A percentile compares a stretch with the other conserved stretches of the same genome.
Conservation (phyloP, 108 stramenopile species). For the Bacterosira constricta region DNA sequence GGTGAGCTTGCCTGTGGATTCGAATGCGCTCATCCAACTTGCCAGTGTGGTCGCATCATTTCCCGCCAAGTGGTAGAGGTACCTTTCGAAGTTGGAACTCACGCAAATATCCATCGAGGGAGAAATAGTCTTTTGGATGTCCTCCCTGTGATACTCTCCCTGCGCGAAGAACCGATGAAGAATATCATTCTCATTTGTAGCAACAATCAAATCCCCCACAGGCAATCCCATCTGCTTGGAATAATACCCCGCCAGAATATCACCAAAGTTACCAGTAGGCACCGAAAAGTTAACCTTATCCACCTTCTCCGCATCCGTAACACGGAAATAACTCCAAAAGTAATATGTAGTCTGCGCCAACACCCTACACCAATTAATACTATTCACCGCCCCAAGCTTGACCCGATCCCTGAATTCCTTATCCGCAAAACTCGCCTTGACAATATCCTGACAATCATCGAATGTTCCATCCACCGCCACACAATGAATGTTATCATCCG, state of each 20-base stretch:
- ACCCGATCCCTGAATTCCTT: conserved; percentile 87
- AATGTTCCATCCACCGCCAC: conserved; percentile 94
- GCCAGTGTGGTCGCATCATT: conserved; percentile 83
- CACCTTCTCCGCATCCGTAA: conserved; percentile 73
- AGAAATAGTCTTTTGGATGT: conserved; percentile 85
- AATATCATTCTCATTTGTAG: conserved; percentile 99
- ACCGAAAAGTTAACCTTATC: conserved; percentile 86
- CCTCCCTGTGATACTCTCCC: conserved; percentile 92
- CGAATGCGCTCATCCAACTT: conserved; percentile 94
- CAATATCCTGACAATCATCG: conserved; percentile 98
- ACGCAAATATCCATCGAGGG: conserved; percentile 99
- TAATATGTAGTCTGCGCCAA: conserved; percentile 99
- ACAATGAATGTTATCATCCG: conserved; percentile 96
- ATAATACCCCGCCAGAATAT: conserved; percentile 98
- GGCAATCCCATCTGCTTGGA: conserved; percentile 98
- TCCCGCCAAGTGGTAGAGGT: conserved; percentile 92
- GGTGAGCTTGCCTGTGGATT: conserved; percentile 89
- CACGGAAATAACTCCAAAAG: conserved; percentile 95
- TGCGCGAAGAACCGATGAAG: conserved; percentile 96
- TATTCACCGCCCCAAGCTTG: conserved; percentile 98
- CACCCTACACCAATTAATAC: conserved; percentile 99
- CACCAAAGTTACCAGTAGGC: conserved; percentile 99
- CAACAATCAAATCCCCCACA: conserved; percentile 92
- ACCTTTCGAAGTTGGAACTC: conserved; percentile 97
- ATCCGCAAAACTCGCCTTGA: conserved; percentile 95